A percentile compares a stretch with the other conserved stretches of the same genome.
phyloP scores from a whole-genome alignment of 1,284 basidiomycete genomes.

The Trametes hirsuta region DNA sequence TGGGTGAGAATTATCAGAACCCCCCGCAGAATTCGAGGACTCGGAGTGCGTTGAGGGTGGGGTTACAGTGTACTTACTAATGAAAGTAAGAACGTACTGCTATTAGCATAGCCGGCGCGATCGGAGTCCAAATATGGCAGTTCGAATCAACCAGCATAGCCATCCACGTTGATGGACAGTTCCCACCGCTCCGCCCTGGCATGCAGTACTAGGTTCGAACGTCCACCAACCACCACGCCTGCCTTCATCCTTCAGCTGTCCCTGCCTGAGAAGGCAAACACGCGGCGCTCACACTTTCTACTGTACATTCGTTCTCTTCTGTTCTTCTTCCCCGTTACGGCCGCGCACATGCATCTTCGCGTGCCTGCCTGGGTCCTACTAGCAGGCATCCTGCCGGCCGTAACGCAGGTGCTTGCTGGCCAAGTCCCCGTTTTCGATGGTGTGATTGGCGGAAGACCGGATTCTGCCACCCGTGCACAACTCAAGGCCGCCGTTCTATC shows the following conservation, averaged over 20 bases:
- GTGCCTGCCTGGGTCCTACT: conserved; percentile 2
- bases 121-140: not conserved
- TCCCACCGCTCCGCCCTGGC: not conserved
- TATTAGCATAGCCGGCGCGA: not conserved
- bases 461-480: conserved; percentile 8
- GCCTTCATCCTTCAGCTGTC: not conserved
- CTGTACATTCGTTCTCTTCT: not conserved
- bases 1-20: conserved; percentile 1
- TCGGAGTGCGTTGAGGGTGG: not conserved
- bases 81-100: not conserved
- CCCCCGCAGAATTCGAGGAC: not conserved
- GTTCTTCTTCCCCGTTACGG: not conserved
- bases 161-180: conserved; percentile 3
- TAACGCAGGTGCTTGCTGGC: conserved; percentile 28
- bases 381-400: conserved; percentile 9
- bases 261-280: not conserved
- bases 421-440: conserved; percentile 50
- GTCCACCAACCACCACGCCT: not conserved
- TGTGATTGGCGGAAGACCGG: conserved; percentile 46
- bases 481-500: conserved; percentile 11
- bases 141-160: conserved; percentile 5
- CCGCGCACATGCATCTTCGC: conserved; percentile 4
- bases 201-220: not conserved
- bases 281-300: not conserved
- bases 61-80: not conserved